Evolutionary conservation across 2,329 filamentous ascomycete species (phyloP).

Genomic region (Sporothrix sp.): DNA sequence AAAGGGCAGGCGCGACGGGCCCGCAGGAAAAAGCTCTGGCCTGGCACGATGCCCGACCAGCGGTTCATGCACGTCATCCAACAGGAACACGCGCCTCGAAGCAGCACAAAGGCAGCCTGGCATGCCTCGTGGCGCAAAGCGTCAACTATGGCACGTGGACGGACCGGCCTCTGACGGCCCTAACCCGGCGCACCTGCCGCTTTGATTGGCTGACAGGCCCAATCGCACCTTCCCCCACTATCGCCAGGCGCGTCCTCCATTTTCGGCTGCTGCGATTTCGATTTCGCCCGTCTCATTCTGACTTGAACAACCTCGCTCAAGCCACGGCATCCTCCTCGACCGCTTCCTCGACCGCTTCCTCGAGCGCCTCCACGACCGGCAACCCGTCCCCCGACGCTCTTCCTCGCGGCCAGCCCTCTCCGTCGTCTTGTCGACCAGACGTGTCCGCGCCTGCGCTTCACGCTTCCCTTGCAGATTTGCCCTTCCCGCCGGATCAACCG

Average conservation of each 20-base stretch:
- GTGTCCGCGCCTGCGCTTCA: too few species aligned
- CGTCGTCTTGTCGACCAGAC: too few species aligned
- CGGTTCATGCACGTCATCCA: neutral
- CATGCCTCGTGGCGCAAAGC: neutral
- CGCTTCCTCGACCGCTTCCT: too few species aligned
- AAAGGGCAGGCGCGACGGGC: slow-evolving; percentile 1
- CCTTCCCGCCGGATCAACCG: too few species aligned
- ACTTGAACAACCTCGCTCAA: too few species aligned
- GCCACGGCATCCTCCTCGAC: too few species aligned
- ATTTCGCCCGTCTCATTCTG: too few species aligned
- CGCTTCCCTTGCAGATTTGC: too few species aligned
- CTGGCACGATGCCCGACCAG: neutral
- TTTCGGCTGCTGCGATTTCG: too few species aligned
- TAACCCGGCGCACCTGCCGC: slow-evolving; percentile 15
- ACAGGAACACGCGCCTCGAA: slow-evolving; percentile 1
- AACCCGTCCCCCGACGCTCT: too few species aligned
- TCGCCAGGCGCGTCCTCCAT: slow-evolving; percentile 7
- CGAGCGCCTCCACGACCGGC: too few species aligned
- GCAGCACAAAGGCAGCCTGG: neutral
- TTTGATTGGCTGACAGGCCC: slow-evolving; percentile 17
- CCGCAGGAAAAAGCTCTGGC: neutral
- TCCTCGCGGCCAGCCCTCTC: too few species aligned
- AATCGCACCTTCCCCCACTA: slow-evolving; percentile 4
- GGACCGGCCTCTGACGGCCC: slow-evolving; percentile 11
- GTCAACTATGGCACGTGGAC: neutral